These are phyloP conservation scores for Boeremia lycopersici DNA, from an alignment of 2,329 filamentous ascomycete species.

Conservation along the genomic window DNA sequence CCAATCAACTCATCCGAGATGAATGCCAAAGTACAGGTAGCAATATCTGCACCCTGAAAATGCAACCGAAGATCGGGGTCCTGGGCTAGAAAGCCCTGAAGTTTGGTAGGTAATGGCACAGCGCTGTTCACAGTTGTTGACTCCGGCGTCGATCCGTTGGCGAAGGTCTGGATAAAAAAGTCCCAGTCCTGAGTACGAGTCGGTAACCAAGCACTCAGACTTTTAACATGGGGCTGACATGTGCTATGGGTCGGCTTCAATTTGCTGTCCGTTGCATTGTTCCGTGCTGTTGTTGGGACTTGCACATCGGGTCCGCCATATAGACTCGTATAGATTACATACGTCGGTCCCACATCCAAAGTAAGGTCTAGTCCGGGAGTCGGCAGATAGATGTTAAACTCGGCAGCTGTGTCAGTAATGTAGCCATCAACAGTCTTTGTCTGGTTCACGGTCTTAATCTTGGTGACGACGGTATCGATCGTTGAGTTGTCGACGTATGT, in stretches of 20 bases:
- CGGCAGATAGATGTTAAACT: constrained; percentile 28
- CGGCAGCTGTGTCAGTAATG: constrained; percentile 29
- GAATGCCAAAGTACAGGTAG: constrained; percentile 29
- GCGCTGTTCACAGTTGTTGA: constrained; percentile 1
- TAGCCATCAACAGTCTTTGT: constrained; percentile 31
- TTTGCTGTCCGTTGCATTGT: constrained; percentile 3
- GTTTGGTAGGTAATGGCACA: constrained; percentile 27
- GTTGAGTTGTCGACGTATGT: constrained; percentile 34
- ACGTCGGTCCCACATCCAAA: constrained; percentile 37
- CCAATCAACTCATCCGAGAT: not conserved
- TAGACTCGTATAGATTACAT: constrained; percentile 38
- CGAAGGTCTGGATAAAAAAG: constrained; percentile 34
- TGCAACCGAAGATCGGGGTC: constrained; percentile 23
- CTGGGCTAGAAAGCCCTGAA: constrained; percentile 32
- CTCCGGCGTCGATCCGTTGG: constrained; percentile 6
- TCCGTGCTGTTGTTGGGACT: not conserved
- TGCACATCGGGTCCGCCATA: constrained; percentile 31
- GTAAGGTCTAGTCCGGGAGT: constrained; percentile 20
- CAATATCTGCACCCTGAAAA: constrained; percentile 38
- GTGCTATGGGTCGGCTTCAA: constrained; percentile 4
- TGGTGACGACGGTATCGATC: constrained; percentile 35
- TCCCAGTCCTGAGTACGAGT: constrained; percentile 31
- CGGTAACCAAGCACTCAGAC: constrained; percentile 25
- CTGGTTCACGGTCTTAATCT: constrained; percentile 31
- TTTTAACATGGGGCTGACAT: constrained; percentile 17